Evolutionary conservation across 2,329 filamentous ascomycete species (phyloP), one percentile per base, ranked within the genome.

Genomic region (Podosphaera leucotricha): DNA sequence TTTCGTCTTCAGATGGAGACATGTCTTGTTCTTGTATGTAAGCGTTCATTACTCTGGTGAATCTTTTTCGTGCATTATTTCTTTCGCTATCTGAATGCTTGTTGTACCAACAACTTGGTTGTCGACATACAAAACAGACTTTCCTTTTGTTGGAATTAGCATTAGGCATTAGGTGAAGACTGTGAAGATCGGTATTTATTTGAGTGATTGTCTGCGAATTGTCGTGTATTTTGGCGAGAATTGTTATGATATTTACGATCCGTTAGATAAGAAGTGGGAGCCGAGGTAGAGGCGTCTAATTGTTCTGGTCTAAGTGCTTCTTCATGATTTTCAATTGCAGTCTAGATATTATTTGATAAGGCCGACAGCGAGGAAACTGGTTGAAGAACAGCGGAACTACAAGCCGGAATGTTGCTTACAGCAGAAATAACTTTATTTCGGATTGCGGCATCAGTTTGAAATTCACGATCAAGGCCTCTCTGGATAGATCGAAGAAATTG

Each of bases 371-470:
- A 33, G 13, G 28, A 33, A 33, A 13, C 11, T 4, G 6, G 6
- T 33, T 33, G 28, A 4, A 37, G 7, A 36, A 36, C 6, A 11
- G 30, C 41, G 15, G 26, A 10, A 24, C 28, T 22, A 37, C 28
- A 43, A 19, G 41, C 41, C 2, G 28, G 8, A n/a, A 43, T 28
- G 16, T 37, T 24, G 16, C 21, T 36, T 16, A 15, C n/a, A 1
- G 41, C 41, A n/a, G 41, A 33, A n/a, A 43, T 37, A 24, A 43
- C 26, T 24, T 36, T 43, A 24, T 43, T 43, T n/a, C 8, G 22
- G 11, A 43, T 26, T 4, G 30, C 28, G 11, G 28, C 7, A 8
- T 43, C 28, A 7, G 28, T 21, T 13, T 43, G 41, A 22, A 18
- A 37, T 43, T 43, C 41, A 16, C 18, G 16, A 43, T 36, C 28